phyloP scores from a whole-genome alignment of 805 yeast species.

The Lipomyces yamadae region DNA sequence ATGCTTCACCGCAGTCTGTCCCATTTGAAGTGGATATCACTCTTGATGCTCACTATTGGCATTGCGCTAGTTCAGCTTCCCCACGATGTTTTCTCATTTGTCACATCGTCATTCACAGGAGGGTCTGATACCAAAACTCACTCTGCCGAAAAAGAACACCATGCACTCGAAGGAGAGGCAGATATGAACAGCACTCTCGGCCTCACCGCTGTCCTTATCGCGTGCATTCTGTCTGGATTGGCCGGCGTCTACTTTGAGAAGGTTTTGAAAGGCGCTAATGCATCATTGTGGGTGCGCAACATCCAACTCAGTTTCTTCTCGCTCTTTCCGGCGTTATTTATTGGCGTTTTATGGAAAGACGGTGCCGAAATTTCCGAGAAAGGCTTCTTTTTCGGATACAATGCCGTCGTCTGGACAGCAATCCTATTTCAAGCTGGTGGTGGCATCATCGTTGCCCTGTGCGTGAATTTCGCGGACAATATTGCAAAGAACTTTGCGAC shows the following conservation, averaged over 20 bases:
- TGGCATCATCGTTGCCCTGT: slow-evolving; percentile 51
- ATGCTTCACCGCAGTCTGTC: slow-evolving; percentile 46
- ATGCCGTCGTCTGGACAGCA: slow-evolving; percentile 48
- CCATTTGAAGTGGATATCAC: slow-evolving; percentile 47
- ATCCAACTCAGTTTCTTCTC: slow-evolving; percentile 50
- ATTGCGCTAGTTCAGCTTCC: slow-evolving; percentile 52
- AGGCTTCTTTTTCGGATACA: slow-evolving; percentile 51
- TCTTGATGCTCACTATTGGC: slow-evolving; percentile 48
- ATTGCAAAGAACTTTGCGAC: slow-evolving; percentile 52
- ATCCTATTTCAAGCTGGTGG: slow-evolving; percentile 50
- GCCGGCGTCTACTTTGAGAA: slow-evolving; percentile 53
- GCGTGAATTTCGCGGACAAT: slow-evolving; percentile 52
- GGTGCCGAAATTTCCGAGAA: slow-evolving; percentile 45
- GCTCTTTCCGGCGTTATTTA: slow-evolving; percentile 48
- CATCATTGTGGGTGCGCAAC: slow-evolving; percentile 49
- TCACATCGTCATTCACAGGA: slow-evolving; percentile 27
- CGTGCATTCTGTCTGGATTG: slow-evolving; percentile 49
- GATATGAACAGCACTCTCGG: slow-evolving; percentile 45
- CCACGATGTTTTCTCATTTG: slow-evolving; percentile 37
- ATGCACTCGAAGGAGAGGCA: slow-evolving; percentile 26
- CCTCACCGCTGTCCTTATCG: slow-evolving; percentile 46
- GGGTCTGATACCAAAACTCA: slow-evolving; percentile 22
- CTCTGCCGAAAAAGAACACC: slow-evolving; percentile 17
- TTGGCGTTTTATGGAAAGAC: slow-evolving; percentile 48
- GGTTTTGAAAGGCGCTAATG: slow-evolving; percentile 49